A percentile compares a stretch with the other conserved stretches of the same genome.
Conservation (phyloP, 371 early-diverging fungal species). For the Mucor indicus region DNA sequence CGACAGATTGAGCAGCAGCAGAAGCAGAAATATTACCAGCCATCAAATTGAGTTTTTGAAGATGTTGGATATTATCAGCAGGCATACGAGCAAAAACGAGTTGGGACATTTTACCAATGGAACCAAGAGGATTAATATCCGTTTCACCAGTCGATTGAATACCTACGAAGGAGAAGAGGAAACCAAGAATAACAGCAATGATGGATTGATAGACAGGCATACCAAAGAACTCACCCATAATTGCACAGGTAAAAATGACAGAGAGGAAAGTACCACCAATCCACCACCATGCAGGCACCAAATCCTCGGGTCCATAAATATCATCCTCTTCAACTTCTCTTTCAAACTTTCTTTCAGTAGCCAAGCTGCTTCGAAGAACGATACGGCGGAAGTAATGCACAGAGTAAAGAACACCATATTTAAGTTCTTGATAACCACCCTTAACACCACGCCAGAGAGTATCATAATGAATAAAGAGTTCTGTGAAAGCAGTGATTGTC, state of each 20-base stretch:
- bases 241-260: slow-evolving; percentile 55
- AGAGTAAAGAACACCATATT: not conserved
- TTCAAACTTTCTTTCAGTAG: slow-evolving; percentile 1
- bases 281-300: slow-evolving; percentile 67
- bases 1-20: slow-evolving; percentile 59
- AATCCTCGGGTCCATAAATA: slow-evolving; percentile 29
- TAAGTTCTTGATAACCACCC: slow-evolving; percentile 30
- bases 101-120: slow-evolving; percentile 63
- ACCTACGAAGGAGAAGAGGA: slow-evolving; percentile 69
- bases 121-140: slow-evolving; percentile 65
- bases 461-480: slow-evolving; percentile 55
- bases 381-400: slow-evolving; percentile 1
- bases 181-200: slow-evolving; percentile 63
- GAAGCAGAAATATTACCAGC: slow-evolving; percentile 62
- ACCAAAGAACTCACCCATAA: slow-evolving; percentile 56
- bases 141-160: slow-evolving; percentile 67
- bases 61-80: slow-evolving; percentile 20
- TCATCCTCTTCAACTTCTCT: slow-evolving; percentile 23
- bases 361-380: slow-evolving; percentile 4
- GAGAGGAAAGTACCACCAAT: slow-evolving; percentile 51
- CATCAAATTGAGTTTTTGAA: slow-evolving; percentile 57
- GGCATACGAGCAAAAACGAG: slow-evolving; percentile 58
- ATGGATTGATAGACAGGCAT: slow-evolving; percentile 56
- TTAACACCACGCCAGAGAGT: slow-evolving; percentile 56
- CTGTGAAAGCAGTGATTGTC: slow-evolving; percentile 62